Evolutionary conservation across 2,329 filamentous ascomycete species (phyloP), one percentile per base, ranked within the genome.

Genomic region (Daldinia eschscholtzii): DNA sequence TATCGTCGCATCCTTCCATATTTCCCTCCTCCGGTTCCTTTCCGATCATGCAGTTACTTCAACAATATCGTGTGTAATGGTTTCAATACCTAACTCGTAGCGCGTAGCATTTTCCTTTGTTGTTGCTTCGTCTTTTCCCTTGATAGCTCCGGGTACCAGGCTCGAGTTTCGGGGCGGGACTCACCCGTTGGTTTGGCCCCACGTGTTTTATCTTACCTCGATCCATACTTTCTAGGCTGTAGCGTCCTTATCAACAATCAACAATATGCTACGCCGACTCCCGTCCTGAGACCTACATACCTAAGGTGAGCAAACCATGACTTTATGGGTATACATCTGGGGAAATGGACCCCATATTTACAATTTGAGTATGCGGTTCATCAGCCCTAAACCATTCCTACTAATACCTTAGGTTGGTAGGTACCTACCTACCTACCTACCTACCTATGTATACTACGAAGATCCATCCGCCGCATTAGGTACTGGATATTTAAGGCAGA

Each of bases 131-230:
- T 26, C 20, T 26, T 5, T 48, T 26, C 26, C 6, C 20, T 23
- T 39, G 3, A 13, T 13, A 15, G 10, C 44, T 18, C 44, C 26
- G 26, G 30, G 13, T 28, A 28, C 23, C 44, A 20, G 50, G 7
- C 50, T 37, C 50, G 18, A 53, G 50, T 33, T 37, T 18, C 7
- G 20, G 33, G 26, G 44, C 44, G 23, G 44, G 23, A 48, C 23
- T 30, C 23, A 20, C 13, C 44, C 30, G 28, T 53, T 20, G 50
- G 50, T 35, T 53, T 35, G 6, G 30, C 26, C 50, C 50, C 50
- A 53, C 50, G 30, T 53, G 50, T 33, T 53, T 53, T 37, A 6
- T 53, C 50, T 53, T 53, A 15, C 50, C 35, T 33, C 13, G 44
- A 28, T 48, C 44, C 44, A 48, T 48, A 28, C 23, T 30, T n/a